Conservation (phyloP, 306 rosid species). For the Malus orientalis region DNA sequence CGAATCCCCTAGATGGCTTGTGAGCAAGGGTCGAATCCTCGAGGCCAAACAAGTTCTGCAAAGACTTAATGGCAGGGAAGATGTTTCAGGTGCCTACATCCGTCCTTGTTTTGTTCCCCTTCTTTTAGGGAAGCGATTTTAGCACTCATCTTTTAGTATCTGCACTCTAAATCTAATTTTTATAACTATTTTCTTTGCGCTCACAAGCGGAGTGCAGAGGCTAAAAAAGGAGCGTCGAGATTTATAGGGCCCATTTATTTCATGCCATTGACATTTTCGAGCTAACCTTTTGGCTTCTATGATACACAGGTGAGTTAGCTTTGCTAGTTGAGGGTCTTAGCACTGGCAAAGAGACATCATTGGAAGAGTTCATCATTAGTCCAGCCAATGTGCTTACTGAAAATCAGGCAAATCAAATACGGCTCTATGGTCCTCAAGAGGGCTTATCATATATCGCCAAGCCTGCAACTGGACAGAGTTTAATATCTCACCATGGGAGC, state of each 20-base stretch:
- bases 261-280: not conserved
- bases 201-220: too few species aligned
- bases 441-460: constrained; percentile 13
- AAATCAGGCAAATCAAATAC: not conserved
- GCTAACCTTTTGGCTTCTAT: not conserved
- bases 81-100: constrained; percentile 18
- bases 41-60: constrained; percentile 26
- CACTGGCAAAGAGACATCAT: constrained; percentile 16
- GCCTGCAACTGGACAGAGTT: not conserved
- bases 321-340: constrained; percentile 23
- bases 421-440: not conserved
- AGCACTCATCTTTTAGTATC: too few species aligned
- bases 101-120: not conserved
- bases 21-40: constrained; percentile 17
- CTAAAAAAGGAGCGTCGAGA: too few species aligned
- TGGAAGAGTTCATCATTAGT: constrained; percentile 15
- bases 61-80: constrained; percentile 14
- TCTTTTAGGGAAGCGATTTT: not conserved
- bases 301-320: constrained; percentile 17
- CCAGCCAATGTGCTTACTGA: not conserved
- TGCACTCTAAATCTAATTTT: too few species aligned
- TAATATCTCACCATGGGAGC: constrained; percentile 1
- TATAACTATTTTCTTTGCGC: too few species aligned
- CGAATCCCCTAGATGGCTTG: constrained; percentile 32
- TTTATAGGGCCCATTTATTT: too few species aligned